Conservation (phyloP, 2,329 filamentous ascomycete genomes). For the Lasiodiplodia theobromae region DNA sequence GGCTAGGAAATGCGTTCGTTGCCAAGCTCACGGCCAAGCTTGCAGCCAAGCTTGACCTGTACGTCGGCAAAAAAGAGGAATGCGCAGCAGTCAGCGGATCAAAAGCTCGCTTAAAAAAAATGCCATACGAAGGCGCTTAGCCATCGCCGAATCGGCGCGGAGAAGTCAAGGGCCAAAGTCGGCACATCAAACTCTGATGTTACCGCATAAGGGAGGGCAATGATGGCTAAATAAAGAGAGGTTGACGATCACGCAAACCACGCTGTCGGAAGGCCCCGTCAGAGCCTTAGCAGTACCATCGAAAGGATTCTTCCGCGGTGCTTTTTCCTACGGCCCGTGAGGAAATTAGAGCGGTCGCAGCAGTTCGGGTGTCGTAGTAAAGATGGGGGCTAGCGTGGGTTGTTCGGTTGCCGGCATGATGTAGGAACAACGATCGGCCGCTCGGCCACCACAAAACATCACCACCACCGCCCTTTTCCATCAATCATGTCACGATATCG, state of each 20-base stretch:
- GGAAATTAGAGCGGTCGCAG: not conserved
- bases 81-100: no score
- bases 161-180: no score
- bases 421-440: not conserved
- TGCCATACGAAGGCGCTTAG: no score
- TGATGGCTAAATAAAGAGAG: slow-evolving; percentile 5
- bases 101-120: no score
- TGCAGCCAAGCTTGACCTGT: no score
- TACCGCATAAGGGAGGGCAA: not conserved
- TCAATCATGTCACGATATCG: not conserved
- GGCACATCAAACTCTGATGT: not conserved
- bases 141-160: no score
- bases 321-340: not conserved
- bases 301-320: not conserved
- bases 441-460: not conserved
- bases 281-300: not conserved
- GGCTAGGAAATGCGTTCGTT: no score
- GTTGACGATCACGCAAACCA: not conserved
- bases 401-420: not conserved
- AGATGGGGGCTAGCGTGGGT: not conserved
- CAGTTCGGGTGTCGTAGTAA: not conserved
- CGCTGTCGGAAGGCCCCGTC: not conserved
- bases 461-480: not conserved
- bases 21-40: no score
- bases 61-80: no score